Percentiles rank a stretch among this genome's conserved stretches.
Evolutionary conservation across 495 filamentous ascomycete species (phyloP).

Genomic region (Trichoderma gamsii): DNA sequence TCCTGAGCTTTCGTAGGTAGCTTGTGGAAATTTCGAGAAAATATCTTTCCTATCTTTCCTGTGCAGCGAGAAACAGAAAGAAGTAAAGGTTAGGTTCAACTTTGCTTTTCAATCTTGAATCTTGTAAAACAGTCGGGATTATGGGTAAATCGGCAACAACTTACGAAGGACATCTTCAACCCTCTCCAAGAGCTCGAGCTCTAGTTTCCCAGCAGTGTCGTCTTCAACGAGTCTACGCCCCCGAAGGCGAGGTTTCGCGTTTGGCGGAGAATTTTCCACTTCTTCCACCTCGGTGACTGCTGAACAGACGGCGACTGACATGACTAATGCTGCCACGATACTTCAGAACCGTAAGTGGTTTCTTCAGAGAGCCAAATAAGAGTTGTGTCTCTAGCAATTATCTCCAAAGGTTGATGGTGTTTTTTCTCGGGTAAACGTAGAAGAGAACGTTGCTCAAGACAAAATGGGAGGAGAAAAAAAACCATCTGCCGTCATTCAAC

Average conservation of each 20-base stretch:
- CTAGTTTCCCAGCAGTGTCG: neutral
- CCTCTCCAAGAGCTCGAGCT: neutral
- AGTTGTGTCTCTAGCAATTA: too few relatives aligned
- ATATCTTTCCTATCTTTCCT: neutral
- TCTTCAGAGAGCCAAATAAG: neutral
- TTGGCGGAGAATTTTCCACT: neutral
- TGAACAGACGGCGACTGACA: neutral
- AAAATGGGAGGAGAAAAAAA: too few relatives aligned
- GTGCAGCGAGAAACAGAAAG: neutral
- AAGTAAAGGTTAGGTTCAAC: neutral
- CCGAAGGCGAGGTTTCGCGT: neutral
- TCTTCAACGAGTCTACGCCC: neutral
- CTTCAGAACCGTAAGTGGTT: neutral
- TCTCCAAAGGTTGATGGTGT: too few relatives aligned
- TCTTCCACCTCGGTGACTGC: neutral
- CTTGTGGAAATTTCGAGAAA: neutral
- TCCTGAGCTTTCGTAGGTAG: neutral
- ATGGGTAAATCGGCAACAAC: neutral
- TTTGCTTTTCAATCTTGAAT: neutral
- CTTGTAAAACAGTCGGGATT: neutral
- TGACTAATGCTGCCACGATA: neutral
- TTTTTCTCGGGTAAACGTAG: too few relatives aligned
- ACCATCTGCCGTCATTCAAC: too few relatives aligned
- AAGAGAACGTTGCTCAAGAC: too few relatives aligned
- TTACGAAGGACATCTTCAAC: neutral